Evolutionary conservation across 768 basidiomycete genomes (phyloP).

Genomic region (Chalciporus chontae): DNA sequence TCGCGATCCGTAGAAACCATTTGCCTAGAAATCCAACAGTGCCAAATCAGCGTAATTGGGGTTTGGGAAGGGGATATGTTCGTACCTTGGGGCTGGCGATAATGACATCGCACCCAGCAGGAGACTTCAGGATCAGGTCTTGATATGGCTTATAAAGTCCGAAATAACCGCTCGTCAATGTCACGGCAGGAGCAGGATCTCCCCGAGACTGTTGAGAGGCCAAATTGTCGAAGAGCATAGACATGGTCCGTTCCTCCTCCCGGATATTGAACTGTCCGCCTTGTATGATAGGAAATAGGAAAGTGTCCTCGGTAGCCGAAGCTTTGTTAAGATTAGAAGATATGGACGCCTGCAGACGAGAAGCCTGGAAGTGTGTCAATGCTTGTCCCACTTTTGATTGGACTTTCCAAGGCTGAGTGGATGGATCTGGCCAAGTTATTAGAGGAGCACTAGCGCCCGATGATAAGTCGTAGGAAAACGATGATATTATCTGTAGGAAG

Average conservation of each 20-base stretch:
- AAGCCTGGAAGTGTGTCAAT: slow-evolving; percentile 57
- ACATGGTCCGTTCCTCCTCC: slow-evolving; percentile 74
- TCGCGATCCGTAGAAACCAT: slow-evolving; percentile 88
- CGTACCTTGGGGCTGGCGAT: slow-evolving; percentile 83
- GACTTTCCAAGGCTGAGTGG: slow-evolving; percentile 67
- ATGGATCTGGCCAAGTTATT: slow-evolving; percentile 64
- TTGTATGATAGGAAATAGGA: slow-evolving; percentile 82
- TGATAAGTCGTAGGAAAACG: slow-evolving; percentile 60
- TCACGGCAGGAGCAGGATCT: slow-evolving; percentile 45
- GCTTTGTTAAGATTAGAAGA: slow-evolving; percentile 8
- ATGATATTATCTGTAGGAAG: slow-evolving; percentile 64
- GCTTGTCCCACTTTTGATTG: slow-evolving; percentile 55
- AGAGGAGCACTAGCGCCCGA: slow-evolving; percentile 43
- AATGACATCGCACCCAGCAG: slow-evolving; percentile 65
- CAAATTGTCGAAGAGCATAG: slow-evolving; percentile 55
- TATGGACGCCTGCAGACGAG: slow-evolving; percentile 25
- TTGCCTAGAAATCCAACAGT: slow-evolving; percentile 55
- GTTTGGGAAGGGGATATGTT: not conserved
- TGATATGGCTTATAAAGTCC: slow-evolving; percentile 82
- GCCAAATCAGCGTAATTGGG: slow-evolving; percentile 1
- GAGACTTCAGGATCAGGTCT: slow-evolving; percentile 57
- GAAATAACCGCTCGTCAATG: slow-evolving; percentile 96
- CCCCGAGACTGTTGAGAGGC: slow-evolving; percentile 11
- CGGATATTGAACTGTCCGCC: slow-evolving; percentile 83
- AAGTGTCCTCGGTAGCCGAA: slow-evolving; percentile 38